Base-by-base conservation (phyloP, 202 grass and related monocot genomes). In the Bolboschoenoplectus hybrid region DNA sequence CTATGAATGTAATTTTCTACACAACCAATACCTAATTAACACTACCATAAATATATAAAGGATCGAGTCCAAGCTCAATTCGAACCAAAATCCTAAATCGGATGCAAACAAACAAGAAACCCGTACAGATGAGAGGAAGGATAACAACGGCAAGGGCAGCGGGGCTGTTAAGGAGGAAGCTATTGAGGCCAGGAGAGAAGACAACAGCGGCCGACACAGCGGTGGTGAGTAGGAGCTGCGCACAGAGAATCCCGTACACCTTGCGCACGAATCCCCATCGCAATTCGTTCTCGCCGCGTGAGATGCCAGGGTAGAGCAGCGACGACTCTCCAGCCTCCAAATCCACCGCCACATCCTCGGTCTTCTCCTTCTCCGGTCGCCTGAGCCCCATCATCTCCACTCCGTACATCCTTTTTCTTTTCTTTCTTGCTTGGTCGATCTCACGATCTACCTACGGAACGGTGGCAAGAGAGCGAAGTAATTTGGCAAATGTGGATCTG, bases 231-330 rank as follows among this genome's bases (percentile, higher is more conserved):
- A 98, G 45, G 32, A 98, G 91, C 88, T 98, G 97, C 13, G 93
- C 90, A 67, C 90, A 88, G 80, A 98, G 97, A 91, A 98, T 98
- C 84, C 97, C 97, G 90, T 98, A 98, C 84, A 98, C 97, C 97
- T 98, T 98, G 87, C 97, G 93, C 82, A 98, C 80, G 89, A 98
- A 98, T 10, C 97, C 97, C 97, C 97, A 98, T 62, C 97, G 93
- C 87, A 98, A 91, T 69, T 94, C 89, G 88, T 71, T 94, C 74
- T 96, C 97, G 26, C 85, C 90, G 85, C 86, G 93, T 50, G 97
- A 94, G 86, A 98, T 90, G 57, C 93, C 97, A 0, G 97, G 97
- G 90, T 96, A 95, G 53, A 87, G 90, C 85, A 90, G 87, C 83
- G 88, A 86, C 45, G 63, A 82, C 63, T 85, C 82, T 0, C 93